Percentiles rank a stretch among this genome's conserved stretches.
Conservation (phyloP, 306 rosid genomes). For the Gastrolobium bilobum region DNA sequence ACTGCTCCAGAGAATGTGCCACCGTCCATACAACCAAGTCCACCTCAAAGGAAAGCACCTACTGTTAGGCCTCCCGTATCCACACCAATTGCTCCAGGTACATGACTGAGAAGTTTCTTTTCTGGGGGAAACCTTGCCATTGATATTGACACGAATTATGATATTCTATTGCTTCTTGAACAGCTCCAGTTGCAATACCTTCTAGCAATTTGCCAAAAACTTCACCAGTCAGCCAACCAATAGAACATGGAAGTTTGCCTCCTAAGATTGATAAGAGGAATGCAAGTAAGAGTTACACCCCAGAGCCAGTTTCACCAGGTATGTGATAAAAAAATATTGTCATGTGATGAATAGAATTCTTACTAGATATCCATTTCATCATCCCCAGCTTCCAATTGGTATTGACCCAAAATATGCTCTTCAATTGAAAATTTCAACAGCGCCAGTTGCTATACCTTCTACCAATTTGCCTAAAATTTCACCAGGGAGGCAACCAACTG, state of each 20-base stretch:
- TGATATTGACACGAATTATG: conserved; percentile 36
- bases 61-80: conserved; percentile 51
- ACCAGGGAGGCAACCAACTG: conserved; percentile 59
- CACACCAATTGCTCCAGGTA: conserved; percentile 72
- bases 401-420: conserved; percentile 18
- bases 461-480: conserved; percentile 58
- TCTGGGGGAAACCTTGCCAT: conserved; percentile 14
- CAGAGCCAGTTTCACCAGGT: conserved; percentile 48
- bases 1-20: conserved; percentile 49
- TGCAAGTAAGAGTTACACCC: conserved; percentile 48
- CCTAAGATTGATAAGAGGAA: conserved; percentile 56
- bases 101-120: conserved; percentile 17
- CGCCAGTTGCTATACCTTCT: conserved; percentile 57
- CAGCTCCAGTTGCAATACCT: conserved; percentile 62
- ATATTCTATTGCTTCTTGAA: conserved; percentile 38
- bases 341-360: conserved; percentile 28
- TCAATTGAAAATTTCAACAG: conserved; percentile 49
- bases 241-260: conserved; percentile 62
- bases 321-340: conserved; percentile 32
- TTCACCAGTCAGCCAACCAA: conserved; percentile 66
- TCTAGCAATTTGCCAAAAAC: conserved; percentile 53
- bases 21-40: conserved; percentile 48
- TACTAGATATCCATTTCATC: neutral
- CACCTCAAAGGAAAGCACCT: conserved; percentile 51
- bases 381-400: conserved; percentile 38